Evolutionary conservation across 331 rosid species (phyloP).

Genomic region (Quercus tomentella): DNA sequence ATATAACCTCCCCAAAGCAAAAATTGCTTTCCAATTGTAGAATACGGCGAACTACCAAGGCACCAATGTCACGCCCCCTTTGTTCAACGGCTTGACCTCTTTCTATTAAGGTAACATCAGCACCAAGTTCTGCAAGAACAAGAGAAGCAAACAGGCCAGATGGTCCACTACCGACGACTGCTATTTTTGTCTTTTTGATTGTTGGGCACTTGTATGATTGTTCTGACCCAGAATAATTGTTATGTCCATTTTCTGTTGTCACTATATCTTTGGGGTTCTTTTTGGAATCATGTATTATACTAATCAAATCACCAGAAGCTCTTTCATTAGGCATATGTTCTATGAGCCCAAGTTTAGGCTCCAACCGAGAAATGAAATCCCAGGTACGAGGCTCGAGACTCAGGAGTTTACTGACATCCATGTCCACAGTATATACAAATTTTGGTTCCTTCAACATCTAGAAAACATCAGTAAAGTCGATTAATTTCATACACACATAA

Average conservation of each 20-base stretch:
- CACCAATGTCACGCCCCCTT: conserved; percentile 96
- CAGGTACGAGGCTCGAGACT: conserved; percentile 71
- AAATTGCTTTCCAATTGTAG: conserved; percentile 84
- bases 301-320: conserved; percentile 53
- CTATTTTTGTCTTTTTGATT: conserved; percentile 63
- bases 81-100: conserved; percentile 97
- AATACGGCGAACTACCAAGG: conserved; percentile 65
- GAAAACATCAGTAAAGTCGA: conserved; percentile 24
- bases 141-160: conserved; percentile 88
- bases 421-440: conserved; percentile 84
- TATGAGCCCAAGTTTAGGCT: conserved; percentile 80
- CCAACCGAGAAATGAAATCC: conserved; percentile 79
- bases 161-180: conserved; percentile 86
- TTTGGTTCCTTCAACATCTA: conserved; percentile 82
- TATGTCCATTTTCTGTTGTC: conserved; percentile 29
- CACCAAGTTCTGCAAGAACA: conserved; percentile 91
- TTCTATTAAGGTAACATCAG: conserved; percentile 88
- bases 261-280: conserved; percentile 16
- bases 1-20: conserved; percentile 96
- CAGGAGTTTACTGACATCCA: conserved; percentile 76
- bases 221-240: conserved; percentile 22
- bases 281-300: conserved; percentile 46
- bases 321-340: conserved; percentile 47
- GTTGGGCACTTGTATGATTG: conserved; percentile 12
- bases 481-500: conserved; percentile 9